A percentile compares a stretch with the other conserved stretches of the same genome.
Conservation (phyloP, 345 rosid species). For the Cardiospermum halicacabum region DNA sequence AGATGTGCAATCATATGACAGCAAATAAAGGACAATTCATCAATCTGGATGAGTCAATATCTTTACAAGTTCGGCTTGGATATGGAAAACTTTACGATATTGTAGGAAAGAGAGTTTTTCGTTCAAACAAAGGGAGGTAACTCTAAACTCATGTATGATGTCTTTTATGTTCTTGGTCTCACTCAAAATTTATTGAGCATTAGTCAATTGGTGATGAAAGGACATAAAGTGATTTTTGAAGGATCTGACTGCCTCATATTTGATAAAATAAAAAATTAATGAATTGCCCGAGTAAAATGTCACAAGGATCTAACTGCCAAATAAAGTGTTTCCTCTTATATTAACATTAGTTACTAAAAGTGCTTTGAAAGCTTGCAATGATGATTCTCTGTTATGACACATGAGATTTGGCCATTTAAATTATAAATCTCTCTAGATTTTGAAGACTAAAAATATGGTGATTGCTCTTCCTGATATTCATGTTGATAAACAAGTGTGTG, state of each 20-base stretch:
- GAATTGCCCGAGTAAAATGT: no score
- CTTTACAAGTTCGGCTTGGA: not conserved
- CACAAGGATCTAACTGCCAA: no score
- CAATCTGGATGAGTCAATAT: not conserved
- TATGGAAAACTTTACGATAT: not conserved
- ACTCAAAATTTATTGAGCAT: not conserved
- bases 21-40: not conserved
- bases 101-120: not conserved
- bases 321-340: no score
- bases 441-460: not conserved
- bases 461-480: not conserved
- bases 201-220: not conserved
- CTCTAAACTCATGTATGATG: constrained; percentile 6
- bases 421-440: not conserved
- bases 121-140: not conserved
- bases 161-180: not conserved
- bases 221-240: not conserved
- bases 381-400: not conserved
- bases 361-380: not conserved
- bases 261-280: no score
- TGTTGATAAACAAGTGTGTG: no score
- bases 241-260: no score
- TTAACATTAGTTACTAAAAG: no score
- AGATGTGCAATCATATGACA: not conserved
- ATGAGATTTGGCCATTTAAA: not conserved